These are phyloP conservation scores for Polychaeton citri DNA, from an alignment of 2,329 filamentous ascomycete genomes.

Conservation along the genomic window DNA sequence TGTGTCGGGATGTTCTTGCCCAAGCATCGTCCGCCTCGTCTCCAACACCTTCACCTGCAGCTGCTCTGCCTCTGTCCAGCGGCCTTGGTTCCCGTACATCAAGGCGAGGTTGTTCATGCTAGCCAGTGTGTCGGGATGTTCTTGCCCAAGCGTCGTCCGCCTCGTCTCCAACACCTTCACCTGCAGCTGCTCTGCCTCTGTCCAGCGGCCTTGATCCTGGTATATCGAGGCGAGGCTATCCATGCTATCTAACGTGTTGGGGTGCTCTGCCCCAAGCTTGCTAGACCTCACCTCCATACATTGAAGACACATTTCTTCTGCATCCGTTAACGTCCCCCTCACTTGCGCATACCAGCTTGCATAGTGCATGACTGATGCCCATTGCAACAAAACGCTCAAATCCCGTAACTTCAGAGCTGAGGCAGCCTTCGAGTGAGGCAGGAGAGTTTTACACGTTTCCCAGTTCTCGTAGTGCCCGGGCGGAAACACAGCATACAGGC, in stretches of 20 bases:
- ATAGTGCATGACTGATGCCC: not conserved
- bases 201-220: not conserved
- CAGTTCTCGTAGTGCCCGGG: not conserved
- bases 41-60: not conserved
- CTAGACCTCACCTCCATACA: not conserved
- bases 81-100: conserved; percentile 3
- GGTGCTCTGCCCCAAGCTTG: not conserved
- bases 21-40: conserved; percentile 2
- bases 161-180: conserved; percentile 3
- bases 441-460: conserved; percentile 17
- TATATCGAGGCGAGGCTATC: not conserved
- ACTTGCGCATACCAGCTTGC: conserved; percentile 3
- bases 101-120: conserved; percentile 4
- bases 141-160: conserved; percentile 1
- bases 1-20: conserved; percentile 4
- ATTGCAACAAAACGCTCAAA: conserved; percentile 1
- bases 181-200: not conserved
- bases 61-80: conserved; percentile 4
- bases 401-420: conserved; percentile 1
- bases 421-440: conserved; percentile 17
- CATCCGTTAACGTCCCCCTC: not conserved
- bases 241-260: not conserved
- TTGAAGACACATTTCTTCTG: not conserved
- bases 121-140: conserved; percentile 3
- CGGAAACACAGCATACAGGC: not conserved